Evolutionary conservation across 2,329 filamentous ascomycete genomes (phyloP), one percentile per base, ranked within the genome.

Genomic region (Aspergillus thermomutatus): DNA sequence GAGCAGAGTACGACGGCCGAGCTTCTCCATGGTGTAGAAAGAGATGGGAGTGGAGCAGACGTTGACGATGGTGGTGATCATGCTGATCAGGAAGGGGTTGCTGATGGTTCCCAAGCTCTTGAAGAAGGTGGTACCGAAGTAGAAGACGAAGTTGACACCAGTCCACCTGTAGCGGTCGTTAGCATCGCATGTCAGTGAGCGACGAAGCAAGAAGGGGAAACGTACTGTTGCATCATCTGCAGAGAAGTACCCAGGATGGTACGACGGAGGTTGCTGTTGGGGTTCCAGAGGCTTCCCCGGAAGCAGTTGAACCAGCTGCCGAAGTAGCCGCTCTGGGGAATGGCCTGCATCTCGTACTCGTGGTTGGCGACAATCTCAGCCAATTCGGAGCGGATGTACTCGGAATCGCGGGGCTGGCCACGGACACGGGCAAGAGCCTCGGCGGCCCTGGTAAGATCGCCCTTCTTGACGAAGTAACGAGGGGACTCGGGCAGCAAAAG

Each of bases 91-190:
- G 83, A 96, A 96, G 46, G 84, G 81, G 80, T 96, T 88, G 60
- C 72, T 65, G 68, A 95, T 91, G 66, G 89, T 88, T 64, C 88
- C 88, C 28, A 89, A 87, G 25, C 87, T 86, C 76, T 89, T 77
- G 79, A 96, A 89, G 85, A 96, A 95, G 58, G 89, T 85, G 34
- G 90, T 92, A 37, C 89, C 91, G 79, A 87, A 91, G 79, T 91
- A 90, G 81, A 92, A 94, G 81, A 94, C 90, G 77, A 93, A 95
- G 83, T 96, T 96, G 77, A 96, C 89, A 80, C 91, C 90, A 26
- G 90, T 92, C 85, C 84, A 72, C 34, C 66, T 66, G 21, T 40
- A 23, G 2, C 8, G 14, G 28, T 31, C 25, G 19, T 28, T 43
- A 53, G 53, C 21, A 25, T 41, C 11, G 27, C 37, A 48, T 49